These are phyloP conservation scores for Saccharomyces uvarum DNA, from an alignment of 1,139 yeast species.

Conservation along the genomic window DNA sequence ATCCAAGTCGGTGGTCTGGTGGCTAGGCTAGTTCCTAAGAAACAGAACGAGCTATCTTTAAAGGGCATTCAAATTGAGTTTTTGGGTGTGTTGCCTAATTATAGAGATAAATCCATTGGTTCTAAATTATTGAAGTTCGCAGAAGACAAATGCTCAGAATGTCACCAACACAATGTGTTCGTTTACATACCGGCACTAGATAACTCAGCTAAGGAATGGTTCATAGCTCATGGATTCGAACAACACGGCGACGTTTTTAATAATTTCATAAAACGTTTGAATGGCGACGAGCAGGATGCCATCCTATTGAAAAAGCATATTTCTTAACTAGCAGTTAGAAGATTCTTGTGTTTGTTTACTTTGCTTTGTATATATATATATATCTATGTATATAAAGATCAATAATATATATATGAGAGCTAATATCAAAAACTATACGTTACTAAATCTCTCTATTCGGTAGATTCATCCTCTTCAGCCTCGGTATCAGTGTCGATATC, in stretches of 20 bases:
- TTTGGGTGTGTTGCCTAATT: constrained; percentile 57
- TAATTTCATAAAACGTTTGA: constrained; percentile 45
- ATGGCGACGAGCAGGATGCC: constrained; percentile 41
- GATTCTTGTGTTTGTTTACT: background rate
- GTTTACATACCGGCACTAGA: constrained; percentile 50
- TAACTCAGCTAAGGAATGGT: constrained; percentile 47
- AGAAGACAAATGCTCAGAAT: constrained; percentile 46
- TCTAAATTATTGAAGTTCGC: constrained; percentile 47
- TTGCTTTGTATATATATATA: background rate
- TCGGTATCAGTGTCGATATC: constrained; percentile 41
- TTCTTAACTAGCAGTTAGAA: background rate
- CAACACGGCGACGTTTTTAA: constrained; percentile 37
- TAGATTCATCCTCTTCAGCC: constrained; percentile 28
- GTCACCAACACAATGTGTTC: constrained; percentile 48
- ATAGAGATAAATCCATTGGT: constrained; percentile 55
- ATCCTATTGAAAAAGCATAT: constrained; percentile 27
- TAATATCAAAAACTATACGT: background rate
- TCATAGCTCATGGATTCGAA: constrained; percentile 45
- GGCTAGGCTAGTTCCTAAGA: constrained; percentile 36
- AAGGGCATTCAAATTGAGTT: constrained; percentile 54
- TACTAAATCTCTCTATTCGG: constrained; percentile 11
- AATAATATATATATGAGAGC: constrained; percentile 1
- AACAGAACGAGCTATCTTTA: constrained; percentile 33
- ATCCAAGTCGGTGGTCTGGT: constrained; percentile 70
- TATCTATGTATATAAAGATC: constrained; percentile 6